Evolutionary conservation across 164 flowering plant genomes (phyloP).

Genomic region (Annona squamosa): DNA sequence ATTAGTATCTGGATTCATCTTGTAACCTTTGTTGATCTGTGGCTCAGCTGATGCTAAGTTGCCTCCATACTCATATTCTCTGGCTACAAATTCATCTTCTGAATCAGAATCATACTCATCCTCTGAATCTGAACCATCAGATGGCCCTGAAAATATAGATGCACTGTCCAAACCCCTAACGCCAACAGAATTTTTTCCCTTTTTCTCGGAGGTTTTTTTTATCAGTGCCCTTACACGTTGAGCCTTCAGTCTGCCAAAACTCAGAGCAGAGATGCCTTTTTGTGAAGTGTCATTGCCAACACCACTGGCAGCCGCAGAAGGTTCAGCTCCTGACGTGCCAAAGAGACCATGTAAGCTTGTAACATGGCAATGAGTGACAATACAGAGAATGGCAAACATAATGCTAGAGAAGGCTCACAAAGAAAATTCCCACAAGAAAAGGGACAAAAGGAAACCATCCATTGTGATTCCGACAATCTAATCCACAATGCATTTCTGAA

Average conservation of each 20-base stretch:
- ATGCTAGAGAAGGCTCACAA: not conserved
- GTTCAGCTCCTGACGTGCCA: conserved; percentile 10
- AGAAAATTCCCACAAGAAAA: not conserved
- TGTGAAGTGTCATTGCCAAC: conserved; percentile 3
- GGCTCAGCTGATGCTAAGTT: conserved; percentile 8
- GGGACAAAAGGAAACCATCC: not conserved
- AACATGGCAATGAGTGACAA: not conserved
- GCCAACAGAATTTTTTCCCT: conserved; percentile 19
- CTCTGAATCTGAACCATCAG: conserved; percentile 16
- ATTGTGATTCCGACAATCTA: not conserved
- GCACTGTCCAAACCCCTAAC: conserved; percentile 15
- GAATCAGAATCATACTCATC: conserved; percentile 16
- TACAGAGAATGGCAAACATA: not conserved
- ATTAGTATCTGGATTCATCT: conserved; percentile 6
- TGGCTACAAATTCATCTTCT: conserved; percentile 12
- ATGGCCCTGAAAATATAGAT: conserved; percentile 6
- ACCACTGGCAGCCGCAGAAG: not conserved
- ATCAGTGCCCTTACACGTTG: conserved; percentile 46
- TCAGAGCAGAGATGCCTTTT: conserved; percentile 14
- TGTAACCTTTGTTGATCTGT: conserved; percentile 9
- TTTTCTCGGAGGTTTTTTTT: conserved; percentile 26
- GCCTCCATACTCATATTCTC: conserved; percentile 17
- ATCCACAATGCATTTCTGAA: not conserved
- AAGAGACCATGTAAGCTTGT: conserved; percentile 7
- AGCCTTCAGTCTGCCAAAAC: conserved; percentile 64